phyloP scores from a whole-genome alignment of 768 basidiomycete species.

The Tricholoma terreum region DNA sequence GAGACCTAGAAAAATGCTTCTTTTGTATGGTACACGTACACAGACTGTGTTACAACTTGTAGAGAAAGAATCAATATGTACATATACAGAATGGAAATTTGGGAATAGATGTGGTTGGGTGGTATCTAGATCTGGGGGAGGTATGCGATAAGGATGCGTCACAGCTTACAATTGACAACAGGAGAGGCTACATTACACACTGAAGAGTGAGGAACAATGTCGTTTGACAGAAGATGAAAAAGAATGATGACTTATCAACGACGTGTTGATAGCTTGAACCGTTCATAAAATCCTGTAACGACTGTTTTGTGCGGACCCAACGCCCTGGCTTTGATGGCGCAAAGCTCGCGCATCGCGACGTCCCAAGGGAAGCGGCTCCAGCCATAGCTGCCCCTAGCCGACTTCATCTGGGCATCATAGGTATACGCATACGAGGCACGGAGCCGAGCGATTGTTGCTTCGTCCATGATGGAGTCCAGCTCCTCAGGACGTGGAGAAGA shows the following conservation, averaged over 20 bases:
- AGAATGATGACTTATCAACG: conserved; percentile 1
- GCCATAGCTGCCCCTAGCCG: not conserved
- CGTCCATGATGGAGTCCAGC: conserved; percentile 27
- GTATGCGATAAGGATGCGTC: not conserved
- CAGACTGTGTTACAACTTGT: too few relatives aligned
- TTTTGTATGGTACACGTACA: too few relatives aligned
- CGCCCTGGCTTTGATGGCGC: conserved; percentile 46
- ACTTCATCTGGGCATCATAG: conserved; percentile 26
- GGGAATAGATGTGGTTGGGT: not conserved
- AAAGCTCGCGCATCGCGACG: conserved; percentile 47
- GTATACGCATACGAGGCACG: conserved; percentile 52
- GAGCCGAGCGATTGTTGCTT: conserved; percentile 29
- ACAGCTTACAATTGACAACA: not conserved
- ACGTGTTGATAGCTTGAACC: conserved; percentile 26
- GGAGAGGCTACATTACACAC: not conserved
- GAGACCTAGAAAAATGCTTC: too few relatives aligned
- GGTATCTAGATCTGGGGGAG: not conserved
- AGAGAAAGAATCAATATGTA: too few relatives aligned
- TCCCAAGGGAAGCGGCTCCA: conserved; percentile 50
- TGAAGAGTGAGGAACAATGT: not conserved
- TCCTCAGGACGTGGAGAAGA: conserved; percentile 25
- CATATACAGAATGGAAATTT: not conserved
- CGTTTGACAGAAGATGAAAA: not conserved
- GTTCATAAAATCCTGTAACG: conserved; percentile 39
- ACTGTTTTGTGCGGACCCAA: conserved; percentile 39